These are phyloP conservation scores for Rosa multiflora DNA, from an alignment of 306 rosid genomes.

Conservation along the genomic window DNA sequence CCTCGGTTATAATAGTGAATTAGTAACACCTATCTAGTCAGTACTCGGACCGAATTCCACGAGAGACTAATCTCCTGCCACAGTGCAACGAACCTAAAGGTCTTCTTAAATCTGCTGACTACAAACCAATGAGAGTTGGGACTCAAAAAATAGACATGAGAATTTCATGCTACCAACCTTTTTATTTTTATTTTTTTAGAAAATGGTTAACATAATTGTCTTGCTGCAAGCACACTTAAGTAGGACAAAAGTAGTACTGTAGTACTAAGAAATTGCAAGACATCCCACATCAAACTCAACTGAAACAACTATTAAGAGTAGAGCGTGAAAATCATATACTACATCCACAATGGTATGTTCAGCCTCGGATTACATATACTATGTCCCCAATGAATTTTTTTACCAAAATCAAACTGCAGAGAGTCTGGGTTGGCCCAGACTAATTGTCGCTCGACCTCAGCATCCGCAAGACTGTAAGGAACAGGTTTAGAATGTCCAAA, in stretches of 20 bases:
- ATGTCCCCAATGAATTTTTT: not conserved
- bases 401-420: slow-evolving; percentile 4
- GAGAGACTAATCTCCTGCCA: too few species aligned
- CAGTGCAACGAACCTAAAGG: too few species aligned
- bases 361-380: slow-evolving; percentile 4
- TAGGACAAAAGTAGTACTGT: not conserved
- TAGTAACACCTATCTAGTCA: too few species aligned
- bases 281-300: not conserved
- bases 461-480: slow-evolving; percentile 82
- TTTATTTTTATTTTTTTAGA: not conserved
- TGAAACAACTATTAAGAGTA: not conserved
- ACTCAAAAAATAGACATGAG: too few species aligned
- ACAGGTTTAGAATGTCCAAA: slow-evolving; percentile 81
- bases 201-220: not conserved
- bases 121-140: too few species aligned
- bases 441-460: slow-evolving; percentile 70
- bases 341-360: slow-evolving; percentile 12
- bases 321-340: not conserved
- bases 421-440: slow-evolving; percentile 13
- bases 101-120: too few species aligned
- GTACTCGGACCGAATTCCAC: too few species aligned
- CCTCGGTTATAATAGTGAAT: too few species aligned
- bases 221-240: not conserved
- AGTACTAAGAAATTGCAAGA: not conserved
- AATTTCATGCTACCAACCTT: too few species aligned